phyloP scores from a whole-genome alignment of 1,284 basidiomycete species.

The Caloboletus firmus region DNA sequence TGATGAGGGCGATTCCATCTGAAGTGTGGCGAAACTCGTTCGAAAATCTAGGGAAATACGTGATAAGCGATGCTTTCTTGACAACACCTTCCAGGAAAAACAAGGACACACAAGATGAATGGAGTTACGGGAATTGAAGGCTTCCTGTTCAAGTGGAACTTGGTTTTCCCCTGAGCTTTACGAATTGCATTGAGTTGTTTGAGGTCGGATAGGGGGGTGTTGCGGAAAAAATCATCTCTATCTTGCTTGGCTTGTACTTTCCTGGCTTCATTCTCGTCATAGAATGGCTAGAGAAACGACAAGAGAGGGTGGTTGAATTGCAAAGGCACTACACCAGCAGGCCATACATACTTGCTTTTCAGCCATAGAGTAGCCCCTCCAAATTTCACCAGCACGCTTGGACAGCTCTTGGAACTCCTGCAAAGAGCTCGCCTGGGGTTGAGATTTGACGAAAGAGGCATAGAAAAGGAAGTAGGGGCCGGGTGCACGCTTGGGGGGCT shows the following conservation, averaged over 20 bases:
- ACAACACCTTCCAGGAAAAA: neutral
- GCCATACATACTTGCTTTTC: conserved; percentile 29
- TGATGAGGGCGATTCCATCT: conserved; percentile 22
- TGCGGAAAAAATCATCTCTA: conserved; percentile 26
- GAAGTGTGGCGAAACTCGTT: conserved; percentile 24
- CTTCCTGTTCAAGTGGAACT: conserved; percentile 4
- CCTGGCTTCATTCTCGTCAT: conserved; percentile 25
- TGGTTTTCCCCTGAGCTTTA: conserved; percentile 23
- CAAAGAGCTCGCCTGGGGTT: neutral
- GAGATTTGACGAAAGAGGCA: conserved; percentile 15
- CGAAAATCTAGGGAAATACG: conserved; percentile 19
- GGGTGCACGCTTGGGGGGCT: conserved; percentile 30
- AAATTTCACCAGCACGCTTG: conserved; percentile 23
- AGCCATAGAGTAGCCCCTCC: conserved; percentile 24
- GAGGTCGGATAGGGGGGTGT: conserved; percentile 11
- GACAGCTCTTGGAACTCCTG: conserved; percentile 2
- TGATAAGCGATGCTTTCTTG: neutral
- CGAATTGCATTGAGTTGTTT: conserved; percentile 29
- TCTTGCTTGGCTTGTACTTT: conserved; percentile 20
- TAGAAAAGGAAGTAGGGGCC: conserved; percentile 27
- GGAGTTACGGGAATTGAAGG: neutral
- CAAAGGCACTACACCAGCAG: neutral
- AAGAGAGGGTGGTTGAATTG: neutral
- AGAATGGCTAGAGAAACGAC: conserved; percentile 22
- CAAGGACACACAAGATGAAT: conserved; percentile 24